These are phyloP conservation scores for Trypanosoma melophagium DNA, from an alignment of 208 protist species.

Conservation along the genomic window DNA sequence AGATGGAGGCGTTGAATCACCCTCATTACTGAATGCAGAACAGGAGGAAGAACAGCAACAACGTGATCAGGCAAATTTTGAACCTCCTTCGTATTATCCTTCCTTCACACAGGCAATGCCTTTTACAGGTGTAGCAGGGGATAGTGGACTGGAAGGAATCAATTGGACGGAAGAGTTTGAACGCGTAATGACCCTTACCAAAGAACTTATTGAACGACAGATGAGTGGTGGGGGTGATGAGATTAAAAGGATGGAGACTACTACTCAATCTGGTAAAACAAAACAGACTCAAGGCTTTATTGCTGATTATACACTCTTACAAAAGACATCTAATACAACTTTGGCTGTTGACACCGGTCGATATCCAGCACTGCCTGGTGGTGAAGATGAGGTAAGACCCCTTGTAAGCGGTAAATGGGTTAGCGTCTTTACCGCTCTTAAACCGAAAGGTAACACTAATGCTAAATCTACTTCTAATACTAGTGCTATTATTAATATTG, in stretches of 20 bases:
- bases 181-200: slow-evolving; percentile 71
- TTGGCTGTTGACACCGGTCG: not conserved
- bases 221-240: slow-evolving; percentile 39
- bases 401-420: slow-evolving; percentile 41
- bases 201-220: slow-evolving; percentile 64
- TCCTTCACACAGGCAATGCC: slow-evolving; percentile 18
- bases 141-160: slow-evolving; percentile 23
- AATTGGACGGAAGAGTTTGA: slow-evolving; percentile 78
- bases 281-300: not conserved
- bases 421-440: slow-evolving; percentile 27
- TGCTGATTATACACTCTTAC: not conserved
- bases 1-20: not conserved
- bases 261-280: not conserved
- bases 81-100: slow-evolving; percentile 27
- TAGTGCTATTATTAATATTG: slow-evolving; percentile 26
- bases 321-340: slow-evolving; percentile 4
- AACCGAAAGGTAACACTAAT: slow-evolving; percentile 14
- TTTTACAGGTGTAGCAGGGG: not conserved
- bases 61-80: not conserved
- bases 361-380: slow-evolving; percentile 20
- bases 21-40: slow-evolving; percentile 1
- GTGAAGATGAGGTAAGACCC: slow-evolving; percentile 25
- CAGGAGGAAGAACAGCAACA: not conserved
- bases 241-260: slow-evolving; percentile 10
- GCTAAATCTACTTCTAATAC: slow-evolving; percentile 9